Conservation (phyloP, 345 rosid genomes). For the Euphorbia pulcherrima region DNA sequence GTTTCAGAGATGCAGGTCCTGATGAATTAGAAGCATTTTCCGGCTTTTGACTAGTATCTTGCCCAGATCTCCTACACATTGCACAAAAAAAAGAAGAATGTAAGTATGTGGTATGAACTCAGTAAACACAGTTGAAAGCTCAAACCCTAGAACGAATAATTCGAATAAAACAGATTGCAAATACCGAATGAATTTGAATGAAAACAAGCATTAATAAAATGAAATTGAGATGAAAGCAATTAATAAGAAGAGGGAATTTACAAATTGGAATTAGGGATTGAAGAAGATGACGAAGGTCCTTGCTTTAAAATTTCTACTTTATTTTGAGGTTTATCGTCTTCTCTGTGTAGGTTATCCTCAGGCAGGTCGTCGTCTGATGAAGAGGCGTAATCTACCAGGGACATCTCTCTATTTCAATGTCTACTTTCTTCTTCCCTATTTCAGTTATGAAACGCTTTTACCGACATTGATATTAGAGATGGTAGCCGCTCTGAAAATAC, state of each 20-base stretch:
- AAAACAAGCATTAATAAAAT: neutral
- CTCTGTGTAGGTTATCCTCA: slow-evolving; percentile 24
- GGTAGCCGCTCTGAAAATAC: no score
- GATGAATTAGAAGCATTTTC: slow-evolving; percentile 17
- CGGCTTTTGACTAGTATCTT: slow-evolving; percentile 19
- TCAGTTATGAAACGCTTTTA: neutral
- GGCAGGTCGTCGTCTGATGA: slow-evolving; percentile 54
- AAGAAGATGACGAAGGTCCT: slow-evolving; percentile 18
- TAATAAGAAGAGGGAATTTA: slow-evolving; percentile 13
- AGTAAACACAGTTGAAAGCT: no score
- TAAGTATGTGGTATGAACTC: neutral
- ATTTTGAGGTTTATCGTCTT: slow-evolving; percentile 11
- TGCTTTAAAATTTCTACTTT: slow-evolving; percentile 4
- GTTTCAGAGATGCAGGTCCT: slow-evolving; percentile 35
- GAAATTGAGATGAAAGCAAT: neutral
- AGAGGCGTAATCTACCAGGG: slow-evolving; percentile 67
- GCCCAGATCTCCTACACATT: slow-evolving; percentile 32
- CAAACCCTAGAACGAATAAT: no score
- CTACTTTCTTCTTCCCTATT: neutral
- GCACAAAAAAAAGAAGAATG: neutral
- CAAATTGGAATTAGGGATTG: slow-evolving; percentile 26
- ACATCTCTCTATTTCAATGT: slow-evolving; percentile 31
- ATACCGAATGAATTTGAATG: no score
- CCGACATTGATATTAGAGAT: no score
- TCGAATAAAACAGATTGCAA: no score